Base-by-base conservation (phyloP, 805 yeast genomes). In the Metschnikowia santaceciliae region DNA sequence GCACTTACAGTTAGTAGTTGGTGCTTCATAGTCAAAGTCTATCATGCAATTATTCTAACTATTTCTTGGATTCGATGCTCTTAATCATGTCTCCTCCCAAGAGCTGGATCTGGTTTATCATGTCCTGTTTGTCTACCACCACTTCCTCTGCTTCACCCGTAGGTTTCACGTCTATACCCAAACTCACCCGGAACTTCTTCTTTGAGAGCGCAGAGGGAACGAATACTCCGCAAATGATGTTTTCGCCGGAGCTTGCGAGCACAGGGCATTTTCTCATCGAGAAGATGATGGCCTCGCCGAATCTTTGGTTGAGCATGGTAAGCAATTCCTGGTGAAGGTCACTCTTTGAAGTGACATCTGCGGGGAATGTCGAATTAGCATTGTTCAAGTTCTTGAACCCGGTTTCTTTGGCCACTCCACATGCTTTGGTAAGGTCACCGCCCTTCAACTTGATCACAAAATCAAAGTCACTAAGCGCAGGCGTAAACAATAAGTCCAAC, bases 391-490 rank as follows among this genome's bases (percentile, higher is more conserved):
- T 88, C 65, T 84, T 86, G 71, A 79, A 86, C 46, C 77, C 76
- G 53, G 73, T 69, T 14, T 76, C 62, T 8, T 80, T 80, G 37
- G 81, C 61, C 7, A 86, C 68, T 51, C 94, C 94, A 5, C 84
- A 75, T 7, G 78, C 66, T 2, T 74, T 58, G 34, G 77, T 66
- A 38, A 81, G 62, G 42, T 70, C 69, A 11, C 47, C 40, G 13
- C 78, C 68, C 56, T 78, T 79, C 47, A 90, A 70, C 43, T 78
- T 75, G 53, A 94, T 76, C 13, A 84, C 84, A 58, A 94, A 83
- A 63, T 92, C 96, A 65, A 85, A 94, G 68, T 92, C 98, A 52
- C 79, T 76, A 48, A 87, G 71, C 0, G 96, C 90, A 1, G 98
- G 91, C 0, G 87, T 82, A 68, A 91, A 94, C 40, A 90, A 67